Base-by-base conservation (phyloP, 768 basidiomycete genomes). In the Brasilioporus rufonigricans region DNA sequence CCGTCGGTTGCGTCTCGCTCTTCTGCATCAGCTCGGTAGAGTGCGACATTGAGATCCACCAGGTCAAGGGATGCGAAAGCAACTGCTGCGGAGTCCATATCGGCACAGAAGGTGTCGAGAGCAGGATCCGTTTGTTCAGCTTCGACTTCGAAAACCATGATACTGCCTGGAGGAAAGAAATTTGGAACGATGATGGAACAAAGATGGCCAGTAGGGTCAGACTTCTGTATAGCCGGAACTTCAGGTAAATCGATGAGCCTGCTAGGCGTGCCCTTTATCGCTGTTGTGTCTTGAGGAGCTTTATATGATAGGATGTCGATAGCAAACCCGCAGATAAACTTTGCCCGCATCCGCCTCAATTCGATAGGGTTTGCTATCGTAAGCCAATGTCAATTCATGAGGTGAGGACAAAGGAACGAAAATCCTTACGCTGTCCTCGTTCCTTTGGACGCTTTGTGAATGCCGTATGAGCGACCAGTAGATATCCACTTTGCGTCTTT, bases 141-240 rank as follows among this genome's bases (percentile, higher is more conserved):
- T 60, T 89, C 85, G 0, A 95, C 97, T 65, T 87, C 84, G 65
- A 98, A 98, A 19, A 99, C 63, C 88, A 98, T 86, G 64, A 98
- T 83, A 56, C 91, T 93, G 11, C 96, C 96, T 0, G 96, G 94
- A n/a, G 95, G 94, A 73, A 98, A 99, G 62, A 77, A 75, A 35
- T 93, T 87, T 0, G 97, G 97, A 2, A 97, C 83, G 19, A 80
- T 63, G 55, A 98, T 84, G 67, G 93, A 90, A 21, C 87, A 81
- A 70, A 78, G 91, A 0, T 85, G 80, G 2, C 87, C 87, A 55
- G 84, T 83, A 29, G 61, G 67, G 61, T 91, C 90, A n/a, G 77
- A 68, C 4, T 84, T 83, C 50, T 85, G 81, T 5, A 79, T 74
- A n/a, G 82, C 78, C 2, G 76, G 70, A 19, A 91, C 80, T 4